Base-by-base conservation (phyloP, 2,329 filamentous ascomycete genomes). In the Pseudogymnoascus sp. region DNA sequence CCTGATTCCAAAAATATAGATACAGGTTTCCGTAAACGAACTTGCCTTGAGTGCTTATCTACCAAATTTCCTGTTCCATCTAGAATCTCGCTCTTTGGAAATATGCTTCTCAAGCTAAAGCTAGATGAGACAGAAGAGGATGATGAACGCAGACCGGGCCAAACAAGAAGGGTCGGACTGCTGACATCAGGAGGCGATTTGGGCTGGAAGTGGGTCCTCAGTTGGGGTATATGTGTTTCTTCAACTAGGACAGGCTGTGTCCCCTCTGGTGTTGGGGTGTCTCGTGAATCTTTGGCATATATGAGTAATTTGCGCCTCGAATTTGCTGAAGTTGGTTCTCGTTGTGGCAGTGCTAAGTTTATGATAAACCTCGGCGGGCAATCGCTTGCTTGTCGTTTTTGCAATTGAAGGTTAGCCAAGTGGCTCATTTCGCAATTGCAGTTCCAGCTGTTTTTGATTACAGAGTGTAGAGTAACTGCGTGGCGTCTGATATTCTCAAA, bases 391-490 rank as follows among this genome's bases (percentile, higher is more conserved):
- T 37, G 60, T 14, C 67, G 64, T 56, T 63, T 60, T 40, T 71
- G 65, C 3, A 71, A 53, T n/a, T 65, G 66, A 59, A 71, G 66
- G 3, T 61, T 64, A 11, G 66, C 61, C 7, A 40, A 21, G 61
- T 71, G 69, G 21, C 64, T 63, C 18, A 38, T 16, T 11, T 46
- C 61, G 63, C 68, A 71, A 44, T 64, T 60, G 56, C 69, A 71
- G 34, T 66, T 67, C 69, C 68, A 71, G 8, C 66, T 62, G 50
- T 65, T 63, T 38, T 44, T 66, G 14, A 71, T 31, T 6, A 65
- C 69, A 4, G 64, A 63, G 44, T 71, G 67, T n/a, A 71, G 53
- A 38, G 63, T 67, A 34, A 28, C 59, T 6, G 70, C 70, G 31
- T 71, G 68, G 8, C 16, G 18, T 60, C 66, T 63, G n/a, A 70